Conservation (phyloP, 371 early-diverging fungal genomes). For the Batrachochytrium dendrobatidis region DNA sequence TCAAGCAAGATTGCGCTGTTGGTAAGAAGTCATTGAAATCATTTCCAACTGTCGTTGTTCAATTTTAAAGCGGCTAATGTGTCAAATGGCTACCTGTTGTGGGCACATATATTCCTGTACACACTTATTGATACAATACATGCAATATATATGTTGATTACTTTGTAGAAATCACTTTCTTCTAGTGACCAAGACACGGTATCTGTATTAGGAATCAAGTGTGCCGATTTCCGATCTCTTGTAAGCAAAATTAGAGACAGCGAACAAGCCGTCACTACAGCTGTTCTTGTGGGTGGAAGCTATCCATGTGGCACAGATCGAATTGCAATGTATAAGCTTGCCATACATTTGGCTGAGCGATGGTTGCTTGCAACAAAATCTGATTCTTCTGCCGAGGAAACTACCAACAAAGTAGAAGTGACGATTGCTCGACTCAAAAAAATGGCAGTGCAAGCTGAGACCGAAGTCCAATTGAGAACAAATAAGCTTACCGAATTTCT, state of each 20-base stretch:
- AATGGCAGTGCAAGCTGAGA: constrained; percentile 15
- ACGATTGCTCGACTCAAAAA: constrained; percentile 3
- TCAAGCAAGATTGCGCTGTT: constrained; percentile 31
- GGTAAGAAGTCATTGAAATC: too few relatives aligned
- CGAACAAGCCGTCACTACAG: constrained; percentile 17
- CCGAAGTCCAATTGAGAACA: constrained; percentile 24
- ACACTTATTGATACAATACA: too few relatives aligned
- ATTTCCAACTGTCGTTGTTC: too few relatives aligned
- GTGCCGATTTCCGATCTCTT: constrained; percentile 25
- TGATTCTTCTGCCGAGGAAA: neutral
- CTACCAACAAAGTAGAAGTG: neutral
- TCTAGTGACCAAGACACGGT: neutral
- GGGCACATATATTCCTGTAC: too few relatives aligned
- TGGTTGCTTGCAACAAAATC: neutral
- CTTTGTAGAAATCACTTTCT: too few relatives aligned
- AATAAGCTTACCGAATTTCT: constrained; percentile 10
- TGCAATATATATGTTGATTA: too few relatives aligned
- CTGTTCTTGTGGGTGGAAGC: constrained; percentile 22
- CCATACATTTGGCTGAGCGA: constrained; percentile 22
- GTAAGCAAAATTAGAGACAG: constrained; percentile 20
- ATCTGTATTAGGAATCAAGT: constrained; percentile 7
- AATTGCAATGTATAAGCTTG: constrained; percentile 27
- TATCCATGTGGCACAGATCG: constrained; percentile 36
- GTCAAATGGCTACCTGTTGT: too few relatives aligned
- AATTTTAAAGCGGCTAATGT: too few relatives aligned